Base-by-base conservation (phyloP, 73 alveolate genomes). In the Strombidium stylifer region DNA sequence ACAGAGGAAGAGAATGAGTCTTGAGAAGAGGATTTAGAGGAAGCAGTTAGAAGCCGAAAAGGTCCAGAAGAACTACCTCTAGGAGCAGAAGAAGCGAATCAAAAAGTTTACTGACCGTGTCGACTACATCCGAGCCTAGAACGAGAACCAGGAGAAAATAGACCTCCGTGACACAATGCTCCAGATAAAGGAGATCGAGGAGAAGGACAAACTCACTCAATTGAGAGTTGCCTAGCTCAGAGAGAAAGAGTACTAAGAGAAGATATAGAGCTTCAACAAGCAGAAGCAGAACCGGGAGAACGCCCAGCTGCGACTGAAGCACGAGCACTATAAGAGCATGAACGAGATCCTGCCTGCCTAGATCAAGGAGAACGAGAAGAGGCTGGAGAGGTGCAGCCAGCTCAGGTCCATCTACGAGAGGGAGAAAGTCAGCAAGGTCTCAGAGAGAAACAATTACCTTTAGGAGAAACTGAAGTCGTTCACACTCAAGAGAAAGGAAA, bases 261-360 rank as follows among this genome's bases (percentile, higher is more conserved):
- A 53, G n/a, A 53, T 53, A 28, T 3, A 28, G 18, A 10, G 24
- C 12, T n/a, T 53, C 46, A 53, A 28, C 28, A 53, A 53, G n/a
- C 25, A 40, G 39, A 18, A 18, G 54, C 36, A 27, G 20, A n/a
- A 36, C 14, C 23, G 30, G 54, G 26, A 14, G 11, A 60, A 2
- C 5, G 47, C 36, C 8, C 5, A 16, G 8, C 3, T 36, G 18
- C 12, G 40, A 35, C 32, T n/a, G 59, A 14, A 11, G 6, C n/a
- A 7, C 10, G 50, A 36, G 10, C 10, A 3, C 3, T 23, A 28
- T n/a, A 26, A 50, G 49, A 26, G 48, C 28, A 36, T 53, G 18
- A 21, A 28, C 42, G 81, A 66, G 30, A 12, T 66, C 23, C 69
- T 49, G 59, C 34, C 21, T 2, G 15, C 28, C n/a, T 49, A 30